Evolutionary conservation across 2,329 filamentous ascomycete genomes (phyloP).

Genomic region (Alternaria alternata): DNA sequence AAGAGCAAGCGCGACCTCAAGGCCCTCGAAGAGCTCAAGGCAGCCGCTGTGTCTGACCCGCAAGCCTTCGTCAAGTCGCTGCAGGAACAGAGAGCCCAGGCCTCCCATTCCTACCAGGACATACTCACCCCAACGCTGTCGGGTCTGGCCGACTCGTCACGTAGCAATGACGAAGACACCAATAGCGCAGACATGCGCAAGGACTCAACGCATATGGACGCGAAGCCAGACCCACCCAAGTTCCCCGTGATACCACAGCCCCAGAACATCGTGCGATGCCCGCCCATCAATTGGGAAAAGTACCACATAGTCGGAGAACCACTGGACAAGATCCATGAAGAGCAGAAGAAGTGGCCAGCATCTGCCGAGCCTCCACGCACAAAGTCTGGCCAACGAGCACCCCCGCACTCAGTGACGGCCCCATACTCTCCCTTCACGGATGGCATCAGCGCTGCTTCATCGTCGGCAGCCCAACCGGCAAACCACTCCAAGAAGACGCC

Average conservation of each 20-base stretch:
- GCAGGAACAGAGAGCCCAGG: constrained; percentile 62
- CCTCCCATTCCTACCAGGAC: constrained; percentile 39
- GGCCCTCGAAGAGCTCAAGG: constrained; percentile 72
- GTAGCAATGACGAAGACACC: constrained; percentile 31
- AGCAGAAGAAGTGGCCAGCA: constrained; percentile 67
- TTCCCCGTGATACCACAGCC: constrained; percentile 76
- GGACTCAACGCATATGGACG: constrained; percentile 35
- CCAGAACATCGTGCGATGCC: constrained; percentile 84
- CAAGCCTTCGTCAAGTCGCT: constrained; percentile 76
- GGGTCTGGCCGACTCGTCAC: constrained; percentile 44
- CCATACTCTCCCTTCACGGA: constrained; percentile 69
- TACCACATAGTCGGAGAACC: constrained; percentile 89
- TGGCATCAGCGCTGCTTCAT: constrained; percentile 47
- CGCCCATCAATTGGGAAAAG: constrained; percentile 92
- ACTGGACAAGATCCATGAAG: constrained; percentile 82
- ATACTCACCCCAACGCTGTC: constrained; percentile 50
- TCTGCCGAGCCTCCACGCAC: constrained; percentile 51
- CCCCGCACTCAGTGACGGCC: constrained; percentile 63
- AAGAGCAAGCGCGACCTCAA: constrained; percentile 80
- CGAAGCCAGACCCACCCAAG: constrained; percentile 19
- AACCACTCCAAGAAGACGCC: constrained; percentile 47
- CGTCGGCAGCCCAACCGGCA: constrained; percentile 33
- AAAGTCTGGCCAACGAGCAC: constrained; percentile 50
- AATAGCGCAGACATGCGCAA: constrained; percentile 35
- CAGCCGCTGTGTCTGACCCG: constrained; percentile 74